Conservation (phyloP, 805 yeast genomes). For the Hanseniaspora lachancei region DNA sequence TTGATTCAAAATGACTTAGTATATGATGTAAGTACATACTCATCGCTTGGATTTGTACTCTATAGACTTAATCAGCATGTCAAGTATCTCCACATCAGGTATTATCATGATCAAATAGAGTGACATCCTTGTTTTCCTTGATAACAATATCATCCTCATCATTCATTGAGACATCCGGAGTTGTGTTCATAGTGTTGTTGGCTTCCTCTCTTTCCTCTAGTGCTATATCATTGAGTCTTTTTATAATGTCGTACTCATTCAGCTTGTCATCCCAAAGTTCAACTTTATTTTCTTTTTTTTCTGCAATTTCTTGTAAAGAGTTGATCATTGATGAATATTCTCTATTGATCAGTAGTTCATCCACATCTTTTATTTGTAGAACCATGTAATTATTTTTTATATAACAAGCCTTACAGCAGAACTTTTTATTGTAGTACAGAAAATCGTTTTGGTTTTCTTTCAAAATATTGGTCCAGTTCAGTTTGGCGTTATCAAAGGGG, state of each 20-base stretch:
- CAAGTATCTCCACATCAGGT: background rate
- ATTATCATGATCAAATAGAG: conserved; percentile 8
- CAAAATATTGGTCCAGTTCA: conserved; percentile 6
- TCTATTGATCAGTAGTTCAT: conserved; percentile 5
- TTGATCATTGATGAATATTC: conserved; percentile 5
- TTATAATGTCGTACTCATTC: conserved; percentile 6
- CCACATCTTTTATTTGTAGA: conserved; percentile 6
- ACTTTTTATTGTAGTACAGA: conserved; percentile 9
- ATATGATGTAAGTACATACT: background rate
- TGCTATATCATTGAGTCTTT: conserved; percentile 2
- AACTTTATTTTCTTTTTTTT: background rate
- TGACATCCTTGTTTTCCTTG: conserved; percentile 8
- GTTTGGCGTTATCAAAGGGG: conserved; percentile 9
- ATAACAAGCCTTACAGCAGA: conserved; percentile 7
- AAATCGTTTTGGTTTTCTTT: conserved; percentile 12
- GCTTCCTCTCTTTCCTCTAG: background rate
- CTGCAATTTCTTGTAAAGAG: background rate
- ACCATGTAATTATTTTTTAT: conserved; percentile 12
- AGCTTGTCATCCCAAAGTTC: conserved; percentile 12
- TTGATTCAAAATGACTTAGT: background rate
- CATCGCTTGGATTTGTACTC: background rate
- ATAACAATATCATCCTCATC: conserved; percentile 6
- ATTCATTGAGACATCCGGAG: conserved; percentile 9
- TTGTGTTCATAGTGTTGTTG: background rate
- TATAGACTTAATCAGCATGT: background rate